phyloP scores from a whole-genome alignment of 108 stramenopile genomes.

The Nitzschia sp. region DNA sequence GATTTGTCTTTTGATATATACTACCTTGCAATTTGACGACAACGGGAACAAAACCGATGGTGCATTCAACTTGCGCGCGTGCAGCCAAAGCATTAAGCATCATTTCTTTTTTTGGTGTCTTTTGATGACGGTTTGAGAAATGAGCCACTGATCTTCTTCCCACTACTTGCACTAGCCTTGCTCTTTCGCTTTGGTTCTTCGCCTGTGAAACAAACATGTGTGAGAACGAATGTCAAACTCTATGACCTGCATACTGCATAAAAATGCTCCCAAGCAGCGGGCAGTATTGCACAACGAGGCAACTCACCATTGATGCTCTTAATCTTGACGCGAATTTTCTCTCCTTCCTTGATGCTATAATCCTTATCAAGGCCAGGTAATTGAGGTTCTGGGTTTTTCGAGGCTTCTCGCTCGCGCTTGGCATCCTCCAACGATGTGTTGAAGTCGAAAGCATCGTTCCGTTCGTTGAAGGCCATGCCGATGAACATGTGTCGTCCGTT shows the following conservation, averaged over 20 bases:
- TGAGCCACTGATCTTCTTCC: no score
- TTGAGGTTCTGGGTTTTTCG: slow-evolving; percentile 44
- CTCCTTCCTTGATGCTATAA: slow-evolving; percentile 91
- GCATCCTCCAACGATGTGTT: slow-evolving; percentile 94
- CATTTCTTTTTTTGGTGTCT: slow-evolving; percentile 63
- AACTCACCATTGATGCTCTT: slow-evolving; percentile 23
- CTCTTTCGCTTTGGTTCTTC: no score
- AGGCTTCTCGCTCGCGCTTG: slow-evolving; percentile 71
- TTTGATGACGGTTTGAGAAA: slow-evolving; percentile 71
- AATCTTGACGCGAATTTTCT: slow-evolving; percentile 41
- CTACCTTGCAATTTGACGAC: no score
- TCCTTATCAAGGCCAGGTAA: slow-evolving; percentile 55
- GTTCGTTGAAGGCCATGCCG: slow-evolving; percentile 96
- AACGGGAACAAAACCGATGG: no score
- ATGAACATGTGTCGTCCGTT: slow-evolving; percentile 95
- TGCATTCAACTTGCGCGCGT: no score
- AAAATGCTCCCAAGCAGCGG: no score
- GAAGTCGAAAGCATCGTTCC: slow-evolving; percentile 98
- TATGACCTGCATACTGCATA: background rate
- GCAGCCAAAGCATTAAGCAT: background rate
- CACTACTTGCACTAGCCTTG: no score
- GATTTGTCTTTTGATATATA: no score
- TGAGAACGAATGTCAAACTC: background rate
- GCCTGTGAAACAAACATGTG: slow-evolving; percentile 6
- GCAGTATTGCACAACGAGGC: background rate